A percentile compares a stretch with the other conserved stretches of the same genome.
phyloP scores from a whole-genome alignment of 331 rosid genomes.

The Spiraea crenata region DNA sequence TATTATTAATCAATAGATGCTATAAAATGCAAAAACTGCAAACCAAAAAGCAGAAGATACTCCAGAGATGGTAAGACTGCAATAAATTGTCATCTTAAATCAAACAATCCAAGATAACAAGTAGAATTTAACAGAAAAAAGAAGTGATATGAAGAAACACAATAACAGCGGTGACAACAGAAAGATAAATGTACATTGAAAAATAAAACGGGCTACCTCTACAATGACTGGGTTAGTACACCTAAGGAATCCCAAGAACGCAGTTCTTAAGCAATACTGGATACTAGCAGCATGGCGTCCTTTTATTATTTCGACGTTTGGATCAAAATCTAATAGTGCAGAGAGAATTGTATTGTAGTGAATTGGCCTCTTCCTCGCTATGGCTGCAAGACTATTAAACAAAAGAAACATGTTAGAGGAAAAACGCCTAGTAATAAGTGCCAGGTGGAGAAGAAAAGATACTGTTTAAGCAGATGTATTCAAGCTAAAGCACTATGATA shows the following conservation, averaged over 20 bases:
- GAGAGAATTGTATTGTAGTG: slow-evolving; percentile 66
- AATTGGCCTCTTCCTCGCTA: slow-evolving; percentile 81
- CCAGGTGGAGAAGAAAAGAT: neutral
- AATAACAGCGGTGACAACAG: neutral
- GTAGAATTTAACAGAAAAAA: neutral
- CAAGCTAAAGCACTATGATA: slow-evolving; percentile 8
- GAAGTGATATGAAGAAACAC: neutral
- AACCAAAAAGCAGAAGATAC: neutral
- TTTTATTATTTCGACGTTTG: slow-evolving; percentile 57
- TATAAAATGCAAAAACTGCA: neutral
- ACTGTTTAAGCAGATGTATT: neutral
- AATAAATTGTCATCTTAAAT: neutral
- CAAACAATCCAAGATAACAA: neutral
- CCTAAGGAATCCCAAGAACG: slow-evolving; percentile 90
- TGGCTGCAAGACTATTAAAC: slow-evolving; percentile 78
- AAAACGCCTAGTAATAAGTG: neutral
- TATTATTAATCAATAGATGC: neutral
- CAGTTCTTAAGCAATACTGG: slow-evolving; percentile 81
- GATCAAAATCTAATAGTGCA: slow-evolving; percentile 76
- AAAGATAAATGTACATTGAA: neutral
- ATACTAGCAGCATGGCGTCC: slow-evolving; percentile 82
- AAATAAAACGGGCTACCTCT: slow-evolving; percentile 56
- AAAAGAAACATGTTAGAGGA: slow-evolving; percentile 19
- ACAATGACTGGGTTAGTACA: slow-evolving; percentile 67
- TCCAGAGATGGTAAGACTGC: neutral